Conservation (phyloP, 805 yeast species). For the Metschnikowia lochheadii region DNA sequence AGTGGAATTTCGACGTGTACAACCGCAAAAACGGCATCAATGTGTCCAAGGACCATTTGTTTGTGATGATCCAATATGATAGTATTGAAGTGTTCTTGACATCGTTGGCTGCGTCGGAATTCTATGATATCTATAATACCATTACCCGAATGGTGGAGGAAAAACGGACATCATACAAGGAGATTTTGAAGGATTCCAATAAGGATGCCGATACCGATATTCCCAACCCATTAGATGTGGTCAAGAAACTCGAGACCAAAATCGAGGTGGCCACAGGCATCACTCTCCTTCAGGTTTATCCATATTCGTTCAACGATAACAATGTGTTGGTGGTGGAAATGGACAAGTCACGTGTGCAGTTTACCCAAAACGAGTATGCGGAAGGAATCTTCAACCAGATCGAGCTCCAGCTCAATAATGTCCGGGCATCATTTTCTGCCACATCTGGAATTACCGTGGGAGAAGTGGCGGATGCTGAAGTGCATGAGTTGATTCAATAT, state of each 20-base stretch:
- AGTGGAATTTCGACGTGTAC: slow-evolving; percentile 51
- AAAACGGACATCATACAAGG: slow-evolving; percentile 65
- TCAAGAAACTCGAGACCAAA: slow-evolving; percentile 56
- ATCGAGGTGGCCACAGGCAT: slow-evolving; percentile 58
- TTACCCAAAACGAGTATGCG: slow-evolving; percentile 45
- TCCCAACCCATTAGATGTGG: slow-evolving; percentile 23
- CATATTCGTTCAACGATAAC: slow-evolving; percentile 74
- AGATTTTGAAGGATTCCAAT: slow-evolving; percentile 63
- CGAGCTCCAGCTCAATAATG: slow-evolving; percentile 56
- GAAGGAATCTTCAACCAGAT: slow-evolving; percentile 52
- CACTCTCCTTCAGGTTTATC: slow-evolving; percentile 65
- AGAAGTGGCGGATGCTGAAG: slow-evolving; percentile 39
- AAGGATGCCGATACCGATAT: slow-evolving; percentile 8
- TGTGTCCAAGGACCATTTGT: slow-evolving; percentile 56
- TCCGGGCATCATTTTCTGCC: slow-evolving; percentile 64
- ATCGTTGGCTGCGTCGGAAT: slow-evolving; percentile 79
- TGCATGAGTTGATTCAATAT: slow-evolving; percentile 52
- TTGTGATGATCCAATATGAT: slow-evolving; percentile 46
- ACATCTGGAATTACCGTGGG: slow-evolving; percentile 51
- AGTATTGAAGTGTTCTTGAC: slow-evolving; percentile 65
- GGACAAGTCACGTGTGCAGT: slow-evolving; percentile 51
- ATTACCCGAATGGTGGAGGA: slow-evolving; percentile 70
- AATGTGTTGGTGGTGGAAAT: slow-evolving; percentile 65
- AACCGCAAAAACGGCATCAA: slow-evolving; percentile 59
- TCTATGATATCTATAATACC: slow-evolving; percentile 72